Percentiles rank a stretch among this genome's conserved stretches.
Evolutionary conservation across 2,329 filamentous ascomycete genomes (phyloP).

Genomic region (Fusarium beomiforme): DNA sequence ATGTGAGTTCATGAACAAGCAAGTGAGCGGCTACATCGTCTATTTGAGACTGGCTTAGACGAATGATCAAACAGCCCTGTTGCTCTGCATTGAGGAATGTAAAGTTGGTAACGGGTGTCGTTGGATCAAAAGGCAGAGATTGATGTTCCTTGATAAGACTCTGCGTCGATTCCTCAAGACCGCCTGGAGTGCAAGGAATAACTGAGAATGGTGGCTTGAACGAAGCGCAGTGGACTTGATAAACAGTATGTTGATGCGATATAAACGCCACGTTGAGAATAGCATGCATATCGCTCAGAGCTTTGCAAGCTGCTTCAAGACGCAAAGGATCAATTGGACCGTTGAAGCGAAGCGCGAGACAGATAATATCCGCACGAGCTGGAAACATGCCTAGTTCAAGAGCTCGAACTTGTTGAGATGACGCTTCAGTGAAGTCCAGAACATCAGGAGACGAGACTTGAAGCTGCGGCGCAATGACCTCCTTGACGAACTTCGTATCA

Average conservation of each 20-base stretch:
- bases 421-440: constrained; percentile 60
- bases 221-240: constrained; percentile 58
- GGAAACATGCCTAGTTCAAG: constrained; percentile 60
- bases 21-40: constrained; percentile 58
- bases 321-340: constrained; percentile 54
- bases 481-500: constrained; percentile 52
- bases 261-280: constrained; percentile 66
- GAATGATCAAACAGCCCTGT: constrained; percentile 58
- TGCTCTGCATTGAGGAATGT: constrained; percentile 60
- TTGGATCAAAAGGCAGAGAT: constrained; percentile 51
- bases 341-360: constrained; percentile 59
- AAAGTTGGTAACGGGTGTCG: constrained; percentile 59
- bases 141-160: constrained; percentile 58
- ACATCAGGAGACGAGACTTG: constrained; percentile 55
- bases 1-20: constrained; percentile 59
- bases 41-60: constrained; percentile 61
- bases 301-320: constrained; percentile 58
- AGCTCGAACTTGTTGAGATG: constrained; percentile 57
- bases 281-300: constrained; percentile 57
- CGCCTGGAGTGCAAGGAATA: constrained; percentile 53
- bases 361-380: constrained; percentile 57
- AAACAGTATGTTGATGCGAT: constrained; percentile 56
- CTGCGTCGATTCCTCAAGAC: constrained; percentile 51
- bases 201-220: constrained; percentile 57
- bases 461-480: constrained; percentile 55